Percentiles rank a stretch among this genome's conserved stretches.
Conservation (phyloP, 306 rosid species). For the Sicyos baderoa region DNA sequence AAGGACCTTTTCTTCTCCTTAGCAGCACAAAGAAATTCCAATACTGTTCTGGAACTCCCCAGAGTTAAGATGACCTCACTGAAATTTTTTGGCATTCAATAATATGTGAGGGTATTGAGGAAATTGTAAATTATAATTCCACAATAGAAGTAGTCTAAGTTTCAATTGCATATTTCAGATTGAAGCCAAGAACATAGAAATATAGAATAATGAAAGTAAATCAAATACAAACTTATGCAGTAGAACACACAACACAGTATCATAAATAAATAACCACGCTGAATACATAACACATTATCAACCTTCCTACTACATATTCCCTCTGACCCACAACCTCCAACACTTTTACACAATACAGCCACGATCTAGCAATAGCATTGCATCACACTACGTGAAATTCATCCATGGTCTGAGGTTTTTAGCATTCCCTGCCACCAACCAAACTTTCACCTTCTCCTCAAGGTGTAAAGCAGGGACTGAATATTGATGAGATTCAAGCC, state of each 20-base stretch:
- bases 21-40: conserved; percentile 92
- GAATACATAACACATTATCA: background rate
- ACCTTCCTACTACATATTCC: background rate
- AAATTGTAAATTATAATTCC: background rate
- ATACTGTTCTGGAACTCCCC: conserved; percentile 92
- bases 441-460: background rate
- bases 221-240: background rate
- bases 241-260: background rate
- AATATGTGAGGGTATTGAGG: conserved; percentile 21
- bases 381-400: background rate
- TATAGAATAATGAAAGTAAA: background rate
- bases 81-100: conserved; percentile 26
- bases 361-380: background rate
- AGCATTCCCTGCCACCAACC: background rate
- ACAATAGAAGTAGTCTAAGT: background rate
- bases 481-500: background rate
- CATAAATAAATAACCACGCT: too few relatives aligned
- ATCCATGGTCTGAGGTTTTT: background rate
- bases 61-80: conserved; percentile 94
- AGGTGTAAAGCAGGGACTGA: background rate
- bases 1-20: conserved; percentile 92
- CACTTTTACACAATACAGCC: background rate
- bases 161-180: background rate
- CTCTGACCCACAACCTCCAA: background rate
- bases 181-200: conserved; percentile 7